Evolutionary conservation across 345 rosid genomes (phyloP).

Genomic region (Erucastrum elatum): DNA sequence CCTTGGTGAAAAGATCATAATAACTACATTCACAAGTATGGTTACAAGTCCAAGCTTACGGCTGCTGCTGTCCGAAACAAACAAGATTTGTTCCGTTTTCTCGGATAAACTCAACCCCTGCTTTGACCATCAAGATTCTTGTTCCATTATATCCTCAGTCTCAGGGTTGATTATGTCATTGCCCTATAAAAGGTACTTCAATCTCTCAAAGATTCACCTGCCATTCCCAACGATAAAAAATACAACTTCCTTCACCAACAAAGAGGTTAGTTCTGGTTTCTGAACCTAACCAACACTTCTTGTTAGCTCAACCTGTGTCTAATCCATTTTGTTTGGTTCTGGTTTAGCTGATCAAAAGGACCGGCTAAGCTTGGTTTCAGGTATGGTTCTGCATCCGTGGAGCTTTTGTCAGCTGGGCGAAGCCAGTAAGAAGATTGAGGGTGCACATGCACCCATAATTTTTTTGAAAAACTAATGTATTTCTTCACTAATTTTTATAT

Average conservation of each 20-base stretch:
- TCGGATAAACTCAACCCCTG: constrained; percentile 3
- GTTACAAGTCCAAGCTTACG: constrained; percentile 88
- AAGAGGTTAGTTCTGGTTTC: constrained; percentile 61
- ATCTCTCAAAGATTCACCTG: constrained; percentile 74
- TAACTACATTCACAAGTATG: constrained; percentile 89
- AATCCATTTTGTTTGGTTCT: too few species aligned
- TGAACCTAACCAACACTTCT: not conserved
- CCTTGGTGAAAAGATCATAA: constrained; percentile 80
- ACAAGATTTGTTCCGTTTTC: constrained; percentile 5
- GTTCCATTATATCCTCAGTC: not conserved
- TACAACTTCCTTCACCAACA: constrained; percentile 79
- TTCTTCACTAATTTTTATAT: too few species aligned
- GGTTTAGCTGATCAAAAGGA: too few species aligned
- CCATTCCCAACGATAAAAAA: constrained; percentile 68
- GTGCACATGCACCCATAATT: too few species aligned
- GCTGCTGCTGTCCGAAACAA: constrained; percentile 97
- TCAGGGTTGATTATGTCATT: constrained; percentile 88
- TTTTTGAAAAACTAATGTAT: too few species aligned
- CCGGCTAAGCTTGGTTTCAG: too few species aligned
- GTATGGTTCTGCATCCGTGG: too few species aligned
- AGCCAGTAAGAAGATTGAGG: too few species aligned
- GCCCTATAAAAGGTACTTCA: constrained; percentile 86
- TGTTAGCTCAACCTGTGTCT: not conserved
- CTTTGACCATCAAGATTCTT: not conserved
- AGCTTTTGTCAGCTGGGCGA: constrained; percentile 60